Conservation (phyloP, 352 stramenopile species). For the Phytophthora multivora region DNA sequence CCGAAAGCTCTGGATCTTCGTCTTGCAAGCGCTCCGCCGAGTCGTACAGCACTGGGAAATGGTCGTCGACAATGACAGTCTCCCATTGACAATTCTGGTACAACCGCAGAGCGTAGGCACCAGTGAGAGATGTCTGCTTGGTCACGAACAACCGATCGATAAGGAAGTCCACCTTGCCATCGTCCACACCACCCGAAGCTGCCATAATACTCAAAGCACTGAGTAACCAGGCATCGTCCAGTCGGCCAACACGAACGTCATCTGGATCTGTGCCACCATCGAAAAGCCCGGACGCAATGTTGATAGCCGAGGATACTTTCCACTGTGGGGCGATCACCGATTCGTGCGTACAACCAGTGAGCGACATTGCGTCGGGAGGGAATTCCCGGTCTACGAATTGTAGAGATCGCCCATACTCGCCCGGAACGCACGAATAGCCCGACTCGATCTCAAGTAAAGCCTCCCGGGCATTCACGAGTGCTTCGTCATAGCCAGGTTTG, state of each 20-base stretch:
- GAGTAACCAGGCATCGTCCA: constrained; percentile 91
- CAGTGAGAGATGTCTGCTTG: constrained; percentile 90
- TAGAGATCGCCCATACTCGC: constrained; percentile 75
- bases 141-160: constrained; percentile 91
- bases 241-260: constrained; percentile 80
- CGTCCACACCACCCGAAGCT: constrained; percentile 86
- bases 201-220: constrained; percentile 92
- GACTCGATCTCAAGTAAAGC: constrained; percentile 87
- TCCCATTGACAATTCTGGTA: constrained; percentile 94
- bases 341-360: constrained; percentile 68
- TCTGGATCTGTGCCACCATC: constrained; percentile 92
- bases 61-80: constrained; percentile 92
- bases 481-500: constrained; percentile 62
- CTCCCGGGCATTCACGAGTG: constrained; percentile 81
- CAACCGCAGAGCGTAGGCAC: constrained; percentile 91
- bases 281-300: constrained; percentile 88
- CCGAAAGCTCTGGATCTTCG: constrained; percentile 16
- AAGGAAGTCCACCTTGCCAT: constrained; percentile 88
- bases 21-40: constrained; percentile 21
- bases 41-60: constrained; percentile 85
- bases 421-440: constrained; percentile 75
- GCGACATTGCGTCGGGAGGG: constrained; percentile 71
- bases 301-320: constrained; percentile 89
- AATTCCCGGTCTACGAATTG: constrained; percentile 93
- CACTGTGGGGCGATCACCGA: constrained; percentile 63